Evolutionary conservation across 208 protist genomes (phyloP).

Genomic region (Wallacemonas sp.): DNA sequence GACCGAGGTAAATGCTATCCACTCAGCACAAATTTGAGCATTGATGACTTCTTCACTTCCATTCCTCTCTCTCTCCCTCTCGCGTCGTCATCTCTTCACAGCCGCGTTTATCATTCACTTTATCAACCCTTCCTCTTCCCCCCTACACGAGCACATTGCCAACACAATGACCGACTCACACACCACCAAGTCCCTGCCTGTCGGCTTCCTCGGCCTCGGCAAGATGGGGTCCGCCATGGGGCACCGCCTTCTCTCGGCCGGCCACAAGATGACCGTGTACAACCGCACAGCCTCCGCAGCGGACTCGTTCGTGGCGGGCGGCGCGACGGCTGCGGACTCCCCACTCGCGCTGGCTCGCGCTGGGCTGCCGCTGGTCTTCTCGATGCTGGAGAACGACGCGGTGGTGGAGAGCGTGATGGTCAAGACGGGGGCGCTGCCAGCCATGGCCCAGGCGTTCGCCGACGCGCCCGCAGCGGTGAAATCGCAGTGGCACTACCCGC

Average conservation of each 20-base stretch:
- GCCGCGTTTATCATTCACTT: too few species aligned
- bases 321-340: slow-evolving; percentile 13
- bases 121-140: too few species aligned
- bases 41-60: too few species aligned
- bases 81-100: too few species aligned
- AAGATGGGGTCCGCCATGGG: slow-evolving; percentile 39
- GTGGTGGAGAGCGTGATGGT: slow-evolving; percentile 20
- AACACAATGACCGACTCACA: background rate
- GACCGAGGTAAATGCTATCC: too few species aligned
- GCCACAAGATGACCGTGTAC: slow-evolving; percentile 30
- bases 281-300: slow-evolving; percentile 25
- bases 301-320: slow-evolving; percentile 14
- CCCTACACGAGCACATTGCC: too few species aligned
- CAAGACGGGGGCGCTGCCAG: slow-evolving; percentile 20
- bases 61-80: too few species aligned
- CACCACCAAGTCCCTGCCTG: background rate
- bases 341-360: slow-evolving; percentile 22
- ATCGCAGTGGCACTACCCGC: background rate
- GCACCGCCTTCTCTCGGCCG: slow-evolving; percentile 14
- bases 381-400: slow-evolving; percentile 28
- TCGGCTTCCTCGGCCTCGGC: slow-evolving; percentile 33
- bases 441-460: background rate
- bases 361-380: slow-evolving; percentile 25
- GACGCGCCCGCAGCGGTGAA: background rate
- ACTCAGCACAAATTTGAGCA: too few species aligned